Base-by-base conservation (phyloP, 345 rosid genomes). In the Citrus medica region DNA sequence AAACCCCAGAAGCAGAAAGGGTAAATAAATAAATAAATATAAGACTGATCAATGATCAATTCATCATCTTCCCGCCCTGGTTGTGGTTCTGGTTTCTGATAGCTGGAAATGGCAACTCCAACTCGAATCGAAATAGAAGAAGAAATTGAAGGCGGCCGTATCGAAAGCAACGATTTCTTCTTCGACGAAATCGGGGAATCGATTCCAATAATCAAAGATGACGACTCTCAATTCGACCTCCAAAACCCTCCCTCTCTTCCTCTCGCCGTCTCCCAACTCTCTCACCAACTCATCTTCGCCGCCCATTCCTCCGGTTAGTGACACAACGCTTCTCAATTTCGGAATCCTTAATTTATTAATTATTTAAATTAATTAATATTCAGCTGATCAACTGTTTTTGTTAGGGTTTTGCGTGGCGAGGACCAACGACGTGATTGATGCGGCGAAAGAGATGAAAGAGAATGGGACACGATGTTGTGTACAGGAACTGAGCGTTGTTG, bases 401-500 rank as follows among this genome's bases (percentile, higher is more conserved):
- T 28, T 84, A 95, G 99, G 99, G 88, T 96, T 96, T 88, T 84
- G 80, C 48, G 97, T 89, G 67, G 95, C 89, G 69, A 91, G 86
- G 79, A 91, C 92, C 10, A 86, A 86, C 81, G 98, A 92, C 80
- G 90, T 90, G 40, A 88, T 92, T 70, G 90, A 90, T 76, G 87
- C 93, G 6, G 90, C 97, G 6, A 84, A 79, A 84, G 85, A 78
- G 69, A 85, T 81, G 69, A 77, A 84, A 81, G 86, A 80, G 76
- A 85, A 82, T 13, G 83, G 82, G 12, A 82, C 56, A 17, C 80
- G 69, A 63, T 76, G 84, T 77, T 88, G 82, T 53, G 63, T 96
- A 9, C 84, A 88, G 81, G 89, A 92, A 37, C 51, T 91, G 80
- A 84, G 95, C 67, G 63, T 91, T 38, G 92, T 88, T 1, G 90